These are phyloP conservation scores for Aspergillus glaucus DNA, from an alignment of 2,329 filamentous ascomycete species.

Conservation along the genomic window DNA sequence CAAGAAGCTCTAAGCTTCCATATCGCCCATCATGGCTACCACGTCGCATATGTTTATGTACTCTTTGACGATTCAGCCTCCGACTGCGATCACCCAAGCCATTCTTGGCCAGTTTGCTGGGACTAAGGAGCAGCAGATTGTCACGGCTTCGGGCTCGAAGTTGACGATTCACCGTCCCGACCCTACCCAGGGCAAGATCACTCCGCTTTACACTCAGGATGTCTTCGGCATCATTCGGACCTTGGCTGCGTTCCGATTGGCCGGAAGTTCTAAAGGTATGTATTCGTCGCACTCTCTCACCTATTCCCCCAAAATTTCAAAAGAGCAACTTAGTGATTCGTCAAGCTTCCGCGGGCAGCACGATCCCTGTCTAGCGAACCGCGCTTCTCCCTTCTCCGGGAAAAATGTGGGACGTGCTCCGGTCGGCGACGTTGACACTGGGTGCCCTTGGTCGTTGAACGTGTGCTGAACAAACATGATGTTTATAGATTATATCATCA, in stretches of 20 bases:
- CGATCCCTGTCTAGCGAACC: slow-evolving; percentile 31
- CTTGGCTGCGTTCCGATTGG: slow-evolving; percentile 81
- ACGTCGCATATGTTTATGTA: slow-evolving; percentile 99
- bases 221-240: slow-evolving; percentile 92
- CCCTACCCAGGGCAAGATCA: slow-evolving; percentile 75
- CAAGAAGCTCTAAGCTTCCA: background rate
- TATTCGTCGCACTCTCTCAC: slow-evolving; percentile 9
- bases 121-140: slow-evolving; percentile 95
- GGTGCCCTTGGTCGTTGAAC: slow-evolving; percentile 21
- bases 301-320: slow-evolving; percentile 17
- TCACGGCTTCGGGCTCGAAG: slow-evolving; percentile 85
- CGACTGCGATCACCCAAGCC: slow-evolving; percentile 82
- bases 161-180: slow-evolving; percentile 84
- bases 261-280: slow-evolving; percentile 94
- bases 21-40: slow-evolving; percentile 69
- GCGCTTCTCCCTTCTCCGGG: slow-evolving; percentile 12
- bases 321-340: slow-evolving; percentile 63
- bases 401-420: slow-evolving; percentile 27
- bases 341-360: slow-evolving; percentile 55
- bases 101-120: slow-evolving; percentile 92
- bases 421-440: slow-evolving; percentile 27
- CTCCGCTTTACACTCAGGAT: slow-evolving; percentile 82
- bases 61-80: slow-evolving; percentile 88
- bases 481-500: slow-evolving; percentile 80
- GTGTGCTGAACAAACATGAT: slow-evolving; percentile 35